Conservation (phyloP, 2,329 filamentous ascomycete genomes). For the Pyrenochaeta sp. region DNA sequence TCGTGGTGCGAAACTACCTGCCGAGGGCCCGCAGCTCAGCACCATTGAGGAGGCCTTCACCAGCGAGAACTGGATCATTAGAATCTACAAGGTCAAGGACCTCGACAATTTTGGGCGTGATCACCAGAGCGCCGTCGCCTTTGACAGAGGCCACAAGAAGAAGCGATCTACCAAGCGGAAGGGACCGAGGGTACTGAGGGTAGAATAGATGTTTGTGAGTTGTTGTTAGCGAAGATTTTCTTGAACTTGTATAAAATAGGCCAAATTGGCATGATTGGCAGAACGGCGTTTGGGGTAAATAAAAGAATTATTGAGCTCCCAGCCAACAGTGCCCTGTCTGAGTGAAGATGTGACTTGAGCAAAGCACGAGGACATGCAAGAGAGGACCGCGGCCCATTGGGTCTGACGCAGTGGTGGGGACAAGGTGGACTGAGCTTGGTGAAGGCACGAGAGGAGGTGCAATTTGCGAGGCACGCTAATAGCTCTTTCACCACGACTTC, state of each 20-base stretch:
- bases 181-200: conserved; percentile 73
- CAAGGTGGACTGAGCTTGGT: not conserved
- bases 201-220: conserved; percentile 64
- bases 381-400: too few species aligned
- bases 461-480: conserved; percentile 5
- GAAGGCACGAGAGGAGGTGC: too few species aligned
- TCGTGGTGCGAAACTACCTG: conserved; percentile 79
- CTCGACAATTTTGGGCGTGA: conserved; percentile 95
- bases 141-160: conserved; percentile 83
- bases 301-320: conserved; percentile 27
- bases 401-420: too few species aligned
- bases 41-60: conserved; percentile 97
- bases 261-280: conserved; percentile 19
- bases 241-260: conserved; percentile 38
- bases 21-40: conserved; percentile 82
- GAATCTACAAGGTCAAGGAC: conserved; percentile 99
- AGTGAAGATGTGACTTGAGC: not conserved
- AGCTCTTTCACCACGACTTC: conserved; percentile 18
- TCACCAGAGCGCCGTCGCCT: conserved; percentile 72
- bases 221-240: conserved; percentile 28
- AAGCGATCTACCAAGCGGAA: conserved; percentile 77
- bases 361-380: too few species aligned
- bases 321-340: not conserved
- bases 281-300: conserved; percentile 39
- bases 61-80: conserved; percentile 99